phyloP scores from a whole-genome alignment of 768 basidiomycete genomes.

The Mycena haematopus region DNA sequence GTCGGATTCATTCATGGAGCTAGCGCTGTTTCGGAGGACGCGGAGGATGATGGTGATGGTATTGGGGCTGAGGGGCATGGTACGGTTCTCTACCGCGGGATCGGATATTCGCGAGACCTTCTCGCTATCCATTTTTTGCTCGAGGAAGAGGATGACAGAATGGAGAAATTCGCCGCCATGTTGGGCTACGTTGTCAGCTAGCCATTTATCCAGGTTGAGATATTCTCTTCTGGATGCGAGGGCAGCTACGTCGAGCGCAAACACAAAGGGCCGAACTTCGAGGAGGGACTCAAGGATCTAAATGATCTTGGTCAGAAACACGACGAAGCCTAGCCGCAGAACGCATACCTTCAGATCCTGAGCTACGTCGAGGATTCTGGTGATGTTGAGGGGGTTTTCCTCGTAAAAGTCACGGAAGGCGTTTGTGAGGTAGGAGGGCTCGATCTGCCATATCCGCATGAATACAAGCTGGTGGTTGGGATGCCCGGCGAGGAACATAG shows the following conservation, averaged over 20 bases:
- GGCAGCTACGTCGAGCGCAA: constrained; percentile 93
- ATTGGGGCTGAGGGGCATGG: constrained; percentile 86
- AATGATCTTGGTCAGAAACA: neutral
- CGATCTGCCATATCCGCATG: constrained; percentile 94
- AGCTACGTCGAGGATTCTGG: constrained; percentile 92
- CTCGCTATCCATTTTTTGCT: constrained; percentile 93
- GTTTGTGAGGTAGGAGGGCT: constrained; percentile 83
- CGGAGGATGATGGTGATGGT: constrained; percentile 94
- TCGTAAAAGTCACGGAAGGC: constrained; percentile 93
- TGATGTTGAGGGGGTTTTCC: constrained; percentile 91
- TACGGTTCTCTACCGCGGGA: constrained; percentile 75
- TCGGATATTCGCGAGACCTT: constrained; percentile 79
- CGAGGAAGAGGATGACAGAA: constrained; percentile 86
- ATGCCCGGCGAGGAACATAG: constrained; percentile 90
- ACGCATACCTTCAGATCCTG: constrained; percentile 86
- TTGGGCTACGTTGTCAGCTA: constrained; percentile 82
- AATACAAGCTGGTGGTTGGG: constrained; percentile 97
- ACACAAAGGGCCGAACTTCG: constrained; percentile 85
- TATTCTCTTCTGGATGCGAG: constrained; percentile 93
- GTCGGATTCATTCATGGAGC: constrained; percentile 77
- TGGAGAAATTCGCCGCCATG: constrained; percentile 89
- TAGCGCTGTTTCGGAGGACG: constrained; percentile 83
- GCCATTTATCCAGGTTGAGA: constrained; percentile 96
- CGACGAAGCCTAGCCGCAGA: neutral
- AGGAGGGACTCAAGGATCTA: constrained; percentile 93